Percentiles rank a stretch among this genome's conserved stretches.
phyloP scores from a whole-genome alignment of 169 alveolate genomes.

The Amoebophrya sp. region DNA sequence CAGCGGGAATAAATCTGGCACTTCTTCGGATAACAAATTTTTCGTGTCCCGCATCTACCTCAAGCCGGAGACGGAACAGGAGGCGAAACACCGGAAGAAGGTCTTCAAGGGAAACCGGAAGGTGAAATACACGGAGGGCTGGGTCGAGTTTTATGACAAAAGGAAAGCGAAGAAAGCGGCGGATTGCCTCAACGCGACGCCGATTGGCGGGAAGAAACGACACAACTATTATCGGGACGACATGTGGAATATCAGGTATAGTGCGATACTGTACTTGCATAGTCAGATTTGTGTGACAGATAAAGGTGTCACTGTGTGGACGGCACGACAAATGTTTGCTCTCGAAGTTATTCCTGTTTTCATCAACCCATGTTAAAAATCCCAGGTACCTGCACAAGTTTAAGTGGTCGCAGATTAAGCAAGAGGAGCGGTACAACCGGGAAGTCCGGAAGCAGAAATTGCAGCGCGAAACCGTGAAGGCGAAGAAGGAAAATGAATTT shows the following conservation, averaged over 20 bases:
- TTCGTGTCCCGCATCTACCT: neutral
- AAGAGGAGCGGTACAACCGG: constrained; percentile 62
- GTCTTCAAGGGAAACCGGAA: constrained; percentile 42
- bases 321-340: too few relatives aligned
- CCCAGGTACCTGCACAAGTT: constrained; percentile 62
- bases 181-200: constrained; percentile 60
- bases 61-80: neutral
- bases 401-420: constrained; percentile 73
- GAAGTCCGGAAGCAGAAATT: constrained; percentile 62
- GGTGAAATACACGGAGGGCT: constrained; percentile 66
- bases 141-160: constrained; percentile 75
- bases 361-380: too few relatives aligned
- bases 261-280: too few relatives aligned
- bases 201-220: constrained; percentile 74
- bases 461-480: constrained; percentile 55
- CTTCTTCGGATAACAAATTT: too few relatives aligned
- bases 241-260: constrained; percentile 63
- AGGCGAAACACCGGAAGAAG: constrained; percentile 10
- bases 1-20: too few relatives aligned
- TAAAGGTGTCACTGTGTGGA: too few relatives aligned
- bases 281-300: too few relatives aligned
- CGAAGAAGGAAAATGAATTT: constrained; percentile 60
- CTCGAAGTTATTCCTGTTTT: too few relatives aligned
- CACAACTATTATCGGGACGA: constrained; percentile 70
- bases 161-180: constrained; percentile 68